phyloP scores from a whole-genome alignment of 2,329 filamentous ascomycete species.

The Pleurostoma richardsiae region DNA sequence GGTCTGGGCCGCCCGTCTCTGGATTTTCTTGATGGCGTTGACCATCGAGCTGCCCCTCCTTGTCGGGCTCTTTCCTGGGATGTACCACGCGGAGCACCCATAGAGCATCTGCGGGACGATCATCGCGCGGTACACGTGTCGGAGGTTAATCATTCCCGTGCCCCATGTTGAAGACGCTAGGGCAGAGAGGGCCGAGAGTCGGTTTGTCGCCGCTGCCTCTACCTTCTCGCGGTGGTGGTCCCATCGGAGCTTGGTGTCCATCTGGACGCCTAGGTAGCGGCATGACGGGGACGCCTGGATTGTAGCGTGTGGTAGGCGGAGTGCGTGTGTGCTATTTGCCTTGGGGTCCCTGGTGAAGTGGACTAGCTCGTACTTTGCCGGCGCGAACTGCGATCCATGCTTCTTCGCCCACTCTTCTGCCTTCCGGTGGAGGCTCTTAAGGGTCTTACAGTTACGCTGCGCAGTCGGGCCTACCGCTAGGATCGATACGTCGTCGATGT shows the following conservation, averaged over 20 bases:
- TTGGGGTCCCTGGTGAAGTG: conserved; percentile 13
- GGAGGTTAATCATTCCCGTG: conserved; percentile 13
- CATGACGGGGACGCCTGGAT: conserved; percentile 5
- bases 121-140: conserved; percentile 18
- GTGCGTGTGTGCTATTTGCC: conserved; percentile 9
- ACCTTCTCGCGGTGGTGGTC: conserved; percentile 13
- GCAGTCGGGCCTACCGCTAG: conserved; percentile 8
- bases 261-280: conserved; percentile 15
- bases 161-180: conserved; percentile 17
- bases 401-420: conserved; percentile 11
- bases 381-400: conserved; percentile 14
- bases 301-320: conserved; percentile 7
- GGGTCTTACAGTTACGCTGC: conserved; percentile 10
- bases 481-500: conserved; percentile 11
- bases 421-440: conserved; percentile 9
- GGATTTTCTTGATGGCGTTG: conserved; percentile 10
- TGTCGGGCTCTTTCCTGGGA: conserved; percentile 2
- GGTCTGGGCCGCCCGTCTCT: conserved; percentile 17
- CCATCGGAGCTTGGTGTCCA: conserved; percentile 16
- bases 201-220: conserved; percentile 12
- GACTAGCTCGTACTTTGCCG: conserved; percentile 15
- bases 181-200: conserved; percentile 14
- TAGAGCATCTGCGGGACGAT: conserved; percentile 18
- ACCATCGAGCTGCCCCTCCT: conserved; percentile 7
- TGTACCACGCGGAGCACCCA: conserved; percentile 19